Evolutionary conservation across 352 stramenopile genomes (phyloP).

Genomic region (Globisporangium heterothallicum): DNA sequence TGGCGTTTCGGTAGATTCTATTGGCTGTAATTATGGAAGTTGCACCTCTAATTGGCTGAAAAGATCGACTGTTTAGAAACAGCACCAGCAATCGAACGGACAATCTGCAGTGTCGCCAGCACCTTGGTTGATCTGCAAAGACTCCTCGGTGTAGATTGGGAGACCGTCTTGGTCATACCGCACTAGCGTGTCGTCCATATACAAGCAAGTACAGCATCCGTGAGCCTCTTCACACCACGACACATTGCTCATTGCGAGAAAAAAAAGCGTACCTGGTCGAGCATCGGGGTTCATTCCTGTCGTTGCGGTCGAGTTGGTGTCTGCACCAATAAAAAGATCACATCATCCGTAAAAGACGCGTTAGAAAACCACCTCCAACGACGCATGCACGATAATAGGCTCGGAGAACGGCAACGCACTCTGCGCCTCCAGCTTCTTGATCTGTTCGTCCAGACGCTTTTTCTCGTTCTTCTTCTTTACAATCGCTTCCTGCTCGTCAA

Average conservation of each 20-base stretch:
- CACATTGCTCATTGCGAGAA: neutral
- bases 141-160: constrained; percentile 82
- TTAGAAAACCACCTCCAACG: neutral
- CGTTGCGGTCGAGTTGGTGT: constrained; percentile 68
- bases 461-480: constrained; percentile 51
- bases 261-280: constrained; percentile 43
- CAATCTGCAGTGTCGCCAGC: constrained; percentile 75
- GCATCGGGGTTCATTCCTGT: constrained; percentile 63
- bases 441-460: constrained; percentile 63
- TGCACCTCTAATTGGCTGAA: constrained; percentile 18
- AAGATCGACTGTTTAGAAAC: constrained; percentile 44
- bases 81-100: constrained; percentile 90
- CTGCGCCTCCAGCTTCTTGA: constrained; percentile 76
- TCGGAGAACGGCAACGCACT: constrained; percentile 45
- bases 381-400: neutral
- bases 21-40: constrained; percentile 9
- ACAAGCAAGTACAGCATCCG: constrained; percentile 6
- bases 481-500: constrained; percentile 36
- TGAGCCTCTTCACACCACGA: neutral
- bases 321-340: constrained; percentile 23
- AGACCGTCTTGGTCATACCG: constrained; percentile 83
- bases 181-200: constrained; percentile 41
- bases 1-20: no score
- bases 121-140: constrained; percentile 78
- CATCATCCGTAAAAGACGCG: constrained; percentile 1